Evolutionary conservation across 208 protist species (phyloP), one percentile per base, ranked within the genome.

Genomic region (Sergeia podlipaevii): DNA sequence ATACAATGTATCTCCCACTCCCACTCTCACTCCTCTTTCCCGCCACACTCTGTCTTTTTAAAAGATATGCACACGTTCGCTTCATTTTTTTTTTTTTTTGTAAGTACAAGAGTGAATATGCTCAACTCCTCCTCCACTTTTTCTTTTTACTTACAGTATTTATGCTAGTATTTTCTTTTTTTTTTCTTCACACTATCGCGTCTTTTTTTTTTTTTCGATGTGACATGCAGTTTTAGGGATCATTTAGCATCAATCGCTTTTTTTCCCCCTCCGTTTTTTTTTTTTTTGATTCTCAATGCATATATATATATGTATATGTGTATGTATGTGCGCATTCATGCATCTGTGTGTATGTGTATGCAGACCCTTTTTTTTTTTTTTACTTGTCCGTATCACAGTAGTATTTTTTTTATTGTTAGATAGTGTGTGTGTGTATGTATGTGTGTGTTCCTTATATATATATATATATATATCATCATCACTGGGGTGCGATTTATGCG

Each of bases 241-340:
- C 23, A 24, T 11, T 10, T n/a, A 30, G 17, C 13, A 29, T 10
- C 7, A 2, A 46, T 36, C 38, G 4, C 29, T 54, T 66, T 32
- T 15, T 51, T 4, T 41, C 21, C 27, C 20, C 4, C 32, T 27
- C 26, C 3, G 30, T n/a, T 33, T 63, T 41, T 23, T 62, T 51
- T 55, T 63, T 43, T 45, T 66, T 57, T 63, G 0, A 3, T 36
- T 21, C 38, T 28, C 27, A 21, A 36, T 10, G 46, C 47, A 41
- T 34, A 49, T 23, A 39, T 21, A 41, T 38, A 58, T 32, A 21
- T 23, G 45, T 24, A 43, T 42, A 38, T 28, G 41, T 44, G 20
- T 47, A 43, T 62, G 39, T 48, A 28, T 45, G 26, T 56, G 29
- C 29, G 27, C 45, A 36, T 49, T 39, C 4, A 39, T 21, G 15